Conservation (phyloP, 2,329 filamentous ascomycete genomes). For the Septoria linicola region DNA sequence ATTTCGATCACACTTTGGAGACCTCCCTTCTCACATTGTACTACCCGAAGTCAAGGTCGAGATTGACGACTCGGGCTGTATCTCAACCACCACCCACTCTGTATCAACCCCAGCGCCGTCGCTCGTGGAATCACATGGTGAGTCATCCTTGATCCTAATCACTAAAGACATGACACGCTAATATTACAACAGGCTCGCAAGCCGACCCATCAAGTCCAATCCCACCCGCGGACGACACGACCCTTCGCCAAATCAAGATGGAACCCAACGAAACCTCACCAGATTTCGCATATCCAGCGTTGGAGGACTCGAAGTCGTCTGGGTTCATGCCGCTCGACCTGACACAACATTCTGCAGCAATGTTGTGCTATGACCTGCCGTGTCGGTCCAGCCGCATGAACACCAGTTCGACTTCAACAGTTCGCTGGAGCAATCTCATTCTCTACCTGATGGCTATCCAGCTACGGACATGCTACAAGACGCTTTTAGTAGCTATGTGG, state of each 20-base stretch:
- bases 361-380: constrained; percentile 99
- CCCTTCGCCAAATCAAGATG: constrained; percentile 33
- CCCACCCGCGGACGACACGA: constrained; percentile 31
- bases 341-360: constrained; percentile 99
- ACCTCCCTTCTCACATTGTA: constrained; percentile 34
- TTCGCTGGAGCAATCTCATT: constrained; percentile 32
- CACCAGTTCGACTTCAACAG: constrained; percentile 28
- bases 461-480: constrained; percentile 37
- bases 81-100: constrained; percentile 12
- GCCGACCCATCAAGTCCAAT: constrained; percentile 30
- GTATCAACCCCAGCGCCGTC: constrained; percentile 34
- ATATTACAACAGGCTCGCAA: constrained; percentile 20
- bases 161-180: background rate
- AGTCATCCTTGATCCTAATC: background rate
- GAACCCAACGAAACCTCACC: constrained; percentile 33
- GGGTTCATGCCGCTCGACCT: constrained; percentile 68
- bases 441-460: constrained; percentile 36
- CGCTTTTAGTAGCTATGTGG: constrained; percentile 37
- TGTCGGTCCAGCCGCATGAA: constrained; percentile 71
- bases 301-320: constrained; percentile 39
- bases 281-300: constrained; percentile 28
- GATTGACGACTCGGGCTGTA: constrained; percentile 23
- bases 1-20: constrained; percentile 35
- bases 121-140: constrained; percentile 31
- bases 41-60: constrained; percentile 37